These are phyloP conservation scores for Claviceps lovelessii DNA, from an alignment of 2,329 filamentous ascomycete species.

Conservation along the genomic window DNA sequence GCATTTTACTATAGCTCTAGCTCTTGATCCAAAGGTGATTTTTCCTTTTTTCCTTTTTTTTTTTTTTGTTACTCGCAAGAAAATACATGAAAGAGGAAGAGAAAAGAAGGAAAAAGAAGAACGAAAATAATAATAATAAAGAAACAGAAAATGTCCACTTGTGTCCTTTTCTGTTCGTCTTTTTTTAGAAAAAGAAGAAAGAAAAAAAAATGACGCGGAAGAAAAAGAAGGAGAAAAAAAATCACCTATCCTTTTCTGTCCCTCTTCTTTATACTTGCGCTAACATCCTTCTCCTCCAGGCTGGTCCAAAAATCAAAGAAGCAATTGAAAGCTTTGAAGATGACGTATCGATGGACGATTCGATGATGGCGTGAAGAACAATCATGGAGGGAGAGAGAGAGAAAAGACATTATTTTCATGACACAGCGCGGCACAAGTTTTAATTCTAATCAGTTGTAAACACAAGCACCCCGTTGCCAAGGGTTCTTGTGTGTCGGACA, in stretches of 20 bases:
- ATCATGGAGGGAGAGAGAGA: neutral
- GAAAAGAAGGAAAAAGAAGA: no score
- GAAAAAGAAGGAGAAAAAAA: no score
- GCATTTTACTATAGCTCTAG: conserved; percentile 88
- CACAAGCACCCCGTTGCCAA: neutral
- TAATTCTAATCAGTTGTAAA: neutral
- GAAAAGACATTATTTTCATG: conserved; percentile 2
- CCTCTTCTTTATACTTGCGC: neutral
- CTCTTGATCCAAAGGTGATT: conserved; percentile 86
- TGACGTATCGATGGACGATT: conserved; percentile 56
- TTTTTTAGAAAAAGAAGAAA: neutral
- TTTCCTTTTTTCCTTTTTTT: neutral
- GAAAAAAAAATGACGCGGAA: no score
- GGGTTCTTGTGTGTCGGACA: neutral
- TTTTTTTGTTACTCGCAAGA: neutral
- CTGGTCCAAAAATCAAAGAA: conserved; percentile 87
- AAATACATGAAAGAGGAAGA: neutral
- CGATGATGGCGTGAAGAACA: conserved; percentile 37
- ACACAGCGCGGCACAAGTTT: conserved; percentile 5
- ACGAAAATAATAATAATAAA: no score
- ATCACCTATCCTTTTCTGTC: neutral
- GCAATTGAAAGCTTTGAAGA: conserved; percentile 87
- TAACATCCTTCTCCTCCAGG: conserved; percentile 33
- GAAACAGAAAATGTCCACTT: no score
- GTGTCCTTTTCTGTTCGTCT: neutral